Conservation (phyloP, 1,139 yeast species). For the Hemisphaericaspora xylofermentans region DNA sequence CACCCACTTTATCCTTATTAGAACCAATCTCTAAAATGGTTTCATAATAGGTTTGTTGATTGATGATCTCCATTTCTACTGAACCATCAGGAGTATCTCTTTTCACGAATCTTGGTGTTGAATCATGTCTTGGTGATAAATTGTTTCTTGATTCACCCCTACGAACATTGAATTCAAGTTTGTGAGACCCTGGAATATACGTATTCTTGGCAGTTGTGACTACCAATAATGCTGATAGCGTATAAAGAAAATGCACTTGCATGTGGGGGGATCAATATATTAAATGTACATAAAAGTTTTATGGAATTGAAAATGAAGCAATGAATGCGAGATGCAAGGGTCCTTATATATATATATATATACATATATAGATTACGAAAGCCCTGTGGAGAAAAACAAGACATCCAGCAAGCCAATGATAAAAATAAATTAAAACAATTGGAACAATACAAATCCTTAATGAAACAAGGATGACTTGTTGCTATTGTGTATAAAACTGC, state of each 20-base stretch:
- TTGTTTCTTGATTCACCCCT: slow-evolving; percentile 24
- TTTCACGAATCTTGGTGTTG: slow-evolving; percentile 23
- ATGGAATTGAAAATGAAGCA: no score
- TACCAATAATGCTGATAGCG: background rate
- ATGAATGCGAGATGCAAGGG: no score
- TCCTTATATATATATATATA: no score
- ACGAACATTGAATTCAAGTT: slow-evolving; percentile 27
- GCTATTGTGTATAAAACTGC: no score
- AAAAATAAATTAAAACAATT: no score
- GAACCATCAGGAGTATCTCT: slow-evolving; percentile 34
- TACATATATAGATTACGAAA: no score
- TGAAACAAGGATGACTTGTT: no score
- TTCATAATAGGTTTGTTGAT: slow-evolving; percentile 49
- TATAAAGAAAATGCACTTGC: background rate
- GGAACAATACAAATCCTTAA: no score
- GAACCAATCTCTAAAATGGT: slow-evolving; percentile 41
- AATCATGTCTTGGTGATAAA: slow-evolving; percentile 16
- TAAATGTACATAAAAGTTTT: no score
- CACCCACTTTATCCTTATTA: slow-evolving; percentile 27
- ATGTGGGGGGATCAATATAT: no score
- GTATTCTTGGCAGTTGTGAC: background rate
- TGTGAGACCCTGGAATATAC: slow-evolving; percentile 4
- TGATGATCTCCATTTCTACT: slow-evolving; percentile 38
- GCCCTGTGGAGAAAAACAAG: no score
- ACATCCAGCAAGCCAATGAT: no score